Evolutionary conservation across 805 yeast genomes (phyloP), one percentile per base, ranked within the genome.

Genomic region (Wickerhamomyces hampshirensis): DNA sequence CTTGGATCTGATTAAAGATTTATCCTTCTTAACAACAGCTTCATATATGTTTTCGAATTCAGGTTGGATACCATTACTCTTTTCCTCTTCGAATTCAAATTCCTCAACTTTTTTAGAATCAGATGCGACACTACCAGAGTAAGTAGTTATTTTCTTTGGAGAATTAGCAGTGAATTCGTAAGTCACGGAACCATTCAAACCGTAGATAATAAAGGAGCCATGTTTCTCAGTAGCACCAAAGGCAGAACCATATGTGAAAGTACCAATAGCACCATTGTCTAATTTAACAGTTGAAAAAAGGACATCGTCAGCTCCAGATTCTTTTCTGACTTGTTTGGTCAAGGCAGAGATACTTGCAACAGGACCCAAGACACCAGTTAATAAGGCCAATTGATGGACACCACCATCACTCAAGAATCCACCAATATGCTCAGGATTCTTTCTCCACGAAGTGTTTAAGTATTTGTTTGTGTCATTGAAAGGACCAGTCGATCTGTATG

Each of bases 351-450:
- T 77, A 6, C 79, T 60, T 33, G 72, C 76, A 12, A 87, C 80
- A 17, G 69, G 67, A 35, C 98, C 97, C 37, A 91, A 67, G 14
- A 87, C 77, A 41, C 77, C 86, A 7, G 95, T 87, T 46, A 89
- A 71, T 26, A 87, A 65, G 3, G 96, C 96, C 58, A 89, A 66
- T 60, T 89, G 97, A 62, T 91, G 98, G 17, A 91, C 98, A 57
- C 97, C 98, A 53, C 96, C 97, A 54, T 91, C 98, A 40, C 91
- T 80, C 51, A 91, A 67, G 62, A 69, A 89, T 0, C 97, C 97
- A 37, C 98, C 98, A 47, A 88, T 74, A 57, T 91, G 97, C 60
- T 86, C 80, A 23, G 98, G 97, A 32, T 80, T 69, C 56, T 73
- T 76, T 71, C 97, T 81, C 98, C 98, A 91, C 12, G 79, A 37